A percentile compares a stretch with the other conserved stretches of the same genome.
These are phyloP conservation scores for Solanum sparsipilum DNA, from an alignment of 257 asterid species.

Conservation along the genomic window DNA sequence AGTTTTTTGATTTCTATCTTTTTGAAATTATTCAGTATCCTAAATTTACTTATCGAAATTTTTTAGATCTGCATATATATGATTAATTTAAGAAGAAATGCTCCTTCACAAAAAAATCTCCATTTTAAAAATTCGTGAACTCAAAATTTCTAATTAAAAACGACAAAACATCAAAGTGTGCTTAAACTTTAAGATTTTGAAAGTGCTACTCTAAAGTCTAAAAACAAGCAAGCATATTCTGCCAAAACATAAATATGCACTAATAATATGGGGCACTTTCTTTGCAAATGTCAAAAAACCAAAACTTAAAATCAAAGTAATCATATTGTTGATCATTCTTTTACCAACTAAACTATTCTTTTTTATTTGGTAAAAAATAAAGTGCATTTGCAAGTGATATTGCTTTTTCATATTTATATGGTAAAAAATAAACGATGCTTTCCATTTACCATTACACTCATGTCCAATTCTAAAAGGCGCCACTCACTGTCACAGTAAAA, in stretches of 20 bases:
- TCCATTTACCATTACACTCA: background rate
- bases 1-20: background rate
- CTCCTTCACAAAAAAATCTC: background rate
- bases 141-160: background rate
- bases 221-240: background rate
- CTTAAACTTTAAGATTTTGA: background rate
- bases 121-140: background rate
- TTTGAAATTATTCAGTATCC: background rate
- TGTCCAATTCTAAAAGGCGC: background rate
- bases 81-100: background rate
- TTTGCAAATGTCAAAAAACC: background rate
- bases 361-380: background rate
- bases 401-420: background rate
- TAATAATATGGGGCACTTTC: background rate
- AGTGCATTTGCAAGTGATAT: background rate
- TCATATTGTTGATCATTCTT: background rate
- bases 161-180: background rate
- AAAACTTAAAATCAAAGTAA: background rate
- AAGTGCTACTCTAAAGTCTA: background rate
- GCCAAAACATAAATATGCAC: background rate
- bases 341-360: background rate
- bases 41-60: background rate
- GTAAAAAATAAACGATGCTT: background rate
- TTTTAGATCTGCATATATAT: background rate
- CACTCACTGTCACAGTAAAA: background rate